Percentiles rank a stretch among this genome's conserved stretches.
These are phyloP conservation scores for Suillus brevipes DNA, from an alignment of 768 basidiomycete genomes.

Conservation along the genomic window DNA sequence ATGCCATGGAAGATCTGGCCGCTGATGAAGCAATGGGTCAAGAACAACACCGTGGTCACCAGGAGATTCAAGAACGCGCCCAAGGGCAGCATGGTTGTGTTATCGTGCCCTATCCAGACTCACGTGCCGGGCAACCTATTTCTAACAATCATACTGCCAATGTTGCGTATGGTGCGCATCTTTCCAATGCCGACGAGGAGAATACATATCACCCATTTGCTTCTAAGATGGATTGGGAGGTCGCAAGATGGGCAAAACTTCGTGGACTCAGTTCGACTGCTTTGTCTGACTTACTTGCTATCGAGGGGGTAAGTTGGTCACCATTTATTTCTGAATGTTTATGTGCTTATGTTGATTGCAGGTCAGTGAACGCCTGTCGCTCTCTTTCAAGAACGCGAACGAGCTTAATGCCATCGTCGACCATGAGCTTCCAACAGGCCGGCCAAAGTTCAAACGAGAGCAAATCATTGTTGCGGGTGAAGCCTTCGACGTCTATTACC, in stretches of 20 bases:
- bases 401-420: slow-evolving; percentile 39
- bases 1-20: too few relatives aligned
- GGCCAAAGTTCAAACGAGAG: slow-evolving; percentile 30
- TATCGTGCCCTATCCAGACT: too few relatives aligned
- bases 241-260: slow-evolving; percentile 42
- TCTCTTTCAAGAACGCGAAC: slow-evolving; percentile 33
- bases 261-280: slow-evolving; percentile 37
- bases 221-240: slow-evolving; percentile 39
- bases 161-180: too few relatives aligned
- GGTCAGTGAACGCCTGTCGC: slow-evolving; percentile 26
- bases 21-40: too few relatives aligned
- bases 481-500: slow-evolving; percentile 33
- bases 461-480: slow-evolving; percentile 30
- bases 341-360: slow-evolving; percentile 1
- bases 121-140: too few relatives aligned
- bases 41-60: too few relatives aligned
- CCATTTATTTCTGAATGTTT: too few relatives aligned
- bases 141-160: too few relatives aligned
- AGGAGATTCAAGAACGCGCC: too few relatives aligned
- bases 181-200: background rate
- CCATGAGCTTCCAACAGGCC: slow-evolving; percentile 21
- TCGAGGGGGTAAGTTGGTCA: slow-evolving; percentile 37
- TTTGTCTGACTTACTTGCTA: slow-evolving; percentile 38
- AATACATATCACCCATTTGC: slow-evolving; percentile 33
- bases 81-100: too few relatives aligned